phyloP scores from a whole-genome alignment of 169 alveolate genomes.

The Eimeria sp. region DNA sequence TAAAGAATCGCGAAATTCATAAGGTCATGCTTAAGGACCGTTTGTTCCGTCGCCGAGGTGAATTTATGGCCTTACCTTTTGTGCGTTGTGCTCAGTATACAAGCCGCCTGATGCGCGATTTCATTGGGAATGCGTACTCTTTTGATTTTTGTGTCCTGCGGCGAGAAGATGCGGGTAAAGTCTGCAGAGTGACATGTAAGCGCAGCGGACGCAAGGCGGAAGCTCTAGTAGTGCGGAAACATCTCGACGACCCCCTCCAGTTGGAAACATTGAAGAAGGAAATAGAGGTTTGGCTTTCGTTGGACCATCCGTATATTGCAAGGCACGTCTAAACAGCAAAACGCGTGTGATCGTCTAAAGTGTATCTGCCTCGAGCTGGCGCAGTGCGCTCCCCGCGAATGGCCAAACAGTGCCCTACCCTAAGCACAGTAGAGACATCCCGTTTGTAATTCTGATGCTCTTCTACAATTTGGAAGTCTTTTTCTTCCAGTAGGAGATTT shows the following conservation, averaged over 20 bases:
- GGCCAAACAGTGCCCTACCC: background rate
- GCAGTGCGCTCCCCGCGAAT: background rate
- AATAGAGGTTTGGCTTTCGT: constrained; percentile 81
- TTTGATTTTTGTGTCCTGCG: constrained; percentile 37
- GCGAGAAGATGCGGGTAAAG: constrained; percentile 58
- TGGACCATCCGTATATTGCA: constrained; percentile 96
- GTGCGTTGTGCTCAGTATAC: constrained; percentile 44
- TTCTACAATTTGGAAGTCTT: background rate
- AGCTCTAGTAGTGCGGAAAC: constrained; percentile 37
- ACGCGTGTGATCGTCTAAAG: background rate
- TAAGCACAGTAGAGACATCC: background rate
- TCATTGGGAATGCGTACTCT: constrained; percentile 41
- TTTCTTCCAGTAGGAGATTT: background rate
- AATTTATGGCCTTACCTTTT: background rate
- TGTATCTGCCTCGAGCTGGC: background rate
- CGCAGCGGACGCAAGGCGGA: constrained; percentile 77
- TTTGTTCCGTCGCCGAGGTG: background rate
- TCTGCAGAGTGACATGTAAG: constrained; percentile 69
- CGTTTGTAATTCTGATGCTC: background rate
- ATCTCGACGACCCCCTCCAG: constrained; percentile 64
- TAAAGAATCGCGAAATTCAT: background rate
- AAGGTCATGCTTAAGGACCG: background rate
- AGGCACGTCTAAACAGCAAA: constrained; percentile 73
- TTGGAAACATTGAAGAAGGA: constrained; percentile 85
- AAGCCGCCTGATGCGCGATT: constrained; percentile 66